Evolutionary conservation across 441 rosid genomes (phyloP).

Genomic region (Gossypium aridum): DNA sequence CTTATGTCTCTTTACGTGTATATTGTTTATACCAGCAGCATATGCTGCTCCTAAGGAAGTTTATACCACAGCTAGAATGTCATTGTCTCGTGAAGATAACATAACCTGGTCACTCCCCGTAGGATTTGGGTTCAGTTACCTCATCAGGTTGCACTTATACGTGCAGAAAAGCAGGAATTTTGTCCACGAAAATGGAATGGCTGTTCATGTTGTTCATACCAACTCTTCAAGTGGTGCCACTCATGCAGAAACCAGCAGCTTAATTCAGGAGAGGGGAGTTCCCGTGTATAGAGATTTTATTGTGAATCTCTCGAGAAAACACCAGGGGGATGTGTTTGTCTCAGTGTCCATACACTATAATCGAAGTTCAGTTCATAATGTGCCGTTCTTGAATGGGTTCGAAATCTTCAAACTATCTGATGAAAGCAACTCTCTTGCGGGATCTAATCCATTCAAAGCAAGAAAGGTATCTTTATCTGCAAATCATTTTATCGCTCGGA

Average conservation of each 20-base stretch:
- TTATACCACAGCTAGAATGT: not conserved
- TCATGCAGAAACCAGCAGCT: not conserved
- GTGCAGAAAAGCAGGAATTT: not conserved
- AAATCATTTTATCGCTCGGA: not conserved
- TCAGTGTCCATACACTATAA: not conserved
- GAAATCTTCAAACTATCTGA: not conserved
- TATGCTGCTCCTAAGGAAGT: not conserved
- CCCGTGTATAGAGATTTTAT: not conserved
- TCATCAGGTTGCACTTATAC: not conserved
- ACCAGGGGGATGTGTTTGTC: not conserved
- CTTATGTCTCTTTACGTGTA: too few relatives aligned
- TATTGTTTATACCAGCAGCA: not conserved
- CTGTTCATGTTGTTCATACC: not conserved
- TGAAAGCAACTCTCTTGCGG: not conserved
- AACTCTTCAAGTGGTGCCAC: not conserved
- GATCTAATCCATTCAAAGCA: constrained; percentile 4
- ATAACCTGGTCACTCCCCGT: not conserved
- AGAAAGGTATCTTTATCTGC: not conserved
- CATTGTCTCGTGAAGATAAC: not conserved
- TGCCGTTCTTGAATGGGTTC: not conserved
- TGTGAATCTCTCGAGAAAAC: not conserved
- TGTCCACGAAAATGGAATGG: not conserved
- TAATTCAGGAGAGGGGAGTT: not conserved
- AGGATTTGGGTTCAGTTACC: not conserved
- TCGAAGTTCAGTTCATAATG: not conserved